Percentiles rank a stretch among this genome's conserved stretches.
Evolutionary conservation across 768 basidiomycete genomes (phyloP).

Genomic region (Amanita muscaria): DNA sequence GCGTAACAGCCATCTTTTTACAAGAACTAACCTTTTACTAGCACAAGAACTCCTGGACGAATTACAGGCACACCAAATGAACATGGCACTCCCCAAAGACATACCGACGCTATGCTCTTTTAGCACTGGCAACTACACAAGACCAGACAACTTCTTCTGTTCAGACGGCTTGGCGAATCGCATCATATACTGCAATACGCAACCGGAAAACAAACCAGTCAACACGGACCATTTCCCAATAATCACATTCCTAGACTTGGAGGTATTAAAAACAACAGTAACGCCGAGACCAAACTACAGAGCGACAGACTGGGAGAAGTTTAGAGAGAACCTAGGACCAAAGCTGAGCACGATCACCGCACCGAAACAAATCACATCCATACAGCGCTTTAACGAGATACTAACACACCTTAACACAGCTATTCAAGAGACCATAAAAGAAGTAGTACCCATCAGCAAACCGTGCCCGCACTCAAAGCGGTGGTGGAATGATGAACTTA

Average conservation of each 20-base stretch:
- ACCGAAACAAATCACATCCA: not conserved
- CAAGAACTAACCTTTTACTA: not conserved
- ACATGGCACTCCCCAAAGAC: not conserved
- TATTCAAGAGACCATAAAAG: not conserved
- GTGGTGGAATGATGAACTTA: not conserved
- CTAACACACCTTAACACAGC: not conserved
- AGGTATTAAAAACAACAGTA: not conserved
- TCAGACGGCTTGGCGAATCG: not conserved
- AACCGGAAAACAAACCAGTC: not conserved
- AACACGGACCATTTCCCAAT: constrained; percentile 3
- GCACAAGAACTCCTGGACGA: not conserved
- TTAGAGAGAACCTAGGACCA: too few species aligned
- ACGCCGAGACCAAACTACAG: not conserved
- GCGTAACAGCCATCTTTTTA: constrained; percentile 15
- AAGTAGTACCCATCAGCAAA: not conserved
- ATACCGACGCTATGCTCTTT: not conserved
- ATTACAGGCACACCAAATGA: not conserved
- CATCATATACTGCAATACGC: not conserved
- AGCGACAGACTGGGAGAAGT: not conserved
- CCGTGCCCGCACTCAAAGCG: not conserved
- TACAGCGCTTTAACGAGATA: not conserved
- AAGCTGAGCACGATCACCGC: too few species aligned
- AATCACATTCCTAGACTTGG: not conserved
- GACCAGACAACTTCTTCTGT: not conserved
- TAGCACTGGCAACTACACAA: too few species aligned